A percentile compares a stretch with the other conserved stretches of the same genome.
phyloP scores from a whole-genome alignment of 495 filamentous ascomycete species.

The Aspergillus ostianus region DNA sequence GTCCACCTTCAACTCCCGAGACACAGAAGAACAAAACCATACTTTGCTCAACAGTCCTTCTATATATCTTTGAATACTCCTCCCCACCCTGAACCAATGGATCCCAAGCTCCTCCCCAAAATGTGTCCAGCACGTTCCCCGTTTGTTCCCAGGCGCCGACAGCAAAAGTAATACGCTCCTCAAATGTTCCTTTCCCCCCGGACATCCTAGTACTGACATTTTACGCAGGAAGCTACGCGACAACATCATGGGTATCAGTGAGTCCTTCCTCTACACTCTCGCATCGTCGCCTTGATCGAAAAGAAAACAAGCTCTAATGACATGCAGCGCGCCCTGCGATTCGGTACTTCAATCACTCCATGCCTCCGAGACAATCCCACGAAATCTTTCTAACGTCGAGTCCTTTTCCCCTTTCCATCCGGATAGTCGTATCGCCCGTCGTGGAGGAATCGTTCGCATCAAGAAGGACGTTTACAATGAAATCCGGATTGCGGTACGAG shows the following conservation, averaged over 20 bases:
- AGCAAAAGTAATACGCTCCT: not conserved
- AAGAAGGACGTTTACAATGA: slow-evolving; percentile 70
- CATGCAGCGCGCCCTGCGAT: slow-evolving; percentile 61
- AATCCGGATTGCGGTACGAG: slow-evolving; percentile 52
- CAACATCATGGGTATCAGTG: slow-evolving; percentile 64
- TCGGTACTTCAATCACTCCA: slow-evolving; percentile 42
- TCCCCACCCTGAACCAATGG: too few species aligned
- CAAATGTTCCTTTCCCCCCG: too few species aligned
- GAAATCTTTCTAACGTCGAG: not conserved
- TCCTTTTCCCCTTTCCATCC: not conserved
- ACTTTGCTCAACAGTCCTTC: too few species aligned
- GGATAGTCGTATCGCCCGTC: slow-evolving; percentile 70
- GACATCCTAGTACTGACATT: not conserved
- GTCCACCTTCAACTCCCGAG: too few species aligned
- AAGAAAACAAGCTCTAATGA: slow-evolving; percentile 7
- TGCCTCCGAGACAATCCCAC: not conserved
- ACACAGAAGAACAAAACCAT: too few species aligned
- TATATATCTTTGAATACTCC: too few species aligned
- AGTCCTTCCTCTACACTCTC: slow-evolving; percentile 29
- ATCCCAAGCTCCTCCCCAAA: too few species aligned
- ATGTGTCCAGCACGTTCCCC: too few species aligned
- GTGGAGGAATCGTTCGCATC: slow-evolving; percentile 77
- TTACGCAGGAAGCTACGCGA: slow-evolving; percentile 61
- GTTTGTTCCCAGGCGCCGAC: slow-evolving; percentile 24
- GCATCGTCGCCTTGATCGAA: not conserved